Conservation (phyloP, 495 filamentous ascomycete species). For the Aspergillus bridgeri region DNA sequence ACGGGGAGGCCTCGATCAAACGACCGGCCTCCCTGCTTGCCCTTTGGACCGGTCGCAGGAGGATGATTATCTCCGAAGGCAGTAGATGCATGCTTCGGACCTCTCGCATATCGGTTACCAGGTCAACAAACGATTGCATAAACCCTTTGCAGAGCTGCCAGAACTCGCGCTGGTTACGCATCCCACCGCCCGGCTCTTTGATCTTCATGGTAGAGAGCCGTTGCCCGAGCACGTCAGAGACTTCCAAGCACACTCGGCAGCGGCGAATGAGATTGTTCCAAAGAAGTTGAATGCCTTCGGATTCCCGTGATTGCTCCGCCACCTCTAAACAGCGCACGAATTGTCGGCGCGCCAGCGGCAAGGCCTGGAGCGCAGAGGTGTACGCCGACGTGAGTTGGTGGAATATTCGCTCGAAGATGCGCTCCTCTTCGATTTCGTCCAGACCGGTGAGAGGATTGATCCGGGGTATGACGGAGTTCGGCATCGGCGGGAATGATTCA, state of each 20-base stretch:
- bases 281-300: slow-evolving; percentile 54
- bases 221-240: slow-evolving; percentile 63
- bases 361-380: slow-evolving; percentile 59
- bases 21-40: slow-evolving; percentile 70
- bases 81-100: slow-evolving; percentile 61
- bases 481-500: slow-evolving; percentile 68
- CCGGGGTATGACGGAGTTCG: slow-evolving; percentile 35
- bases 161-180: slow-evolving; percentile 72
- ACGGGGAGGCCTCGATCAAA: slow-evolving; percentile 72
- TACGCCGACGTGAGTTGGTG: slow-evolving; percentile 64
- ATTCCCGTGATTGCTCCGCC: slow-evolving; percentile 41
- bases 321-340: slow-evolving; percentile 51
- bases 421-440: slow-evolving; percentile 71
- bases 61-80: slow-evolving; percentile 61
- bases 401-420: slow-evolving; percentile 77
- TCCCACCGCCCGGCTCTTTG: slow-evolving; percentile 66
- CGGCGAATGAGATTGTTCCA: slow-evolving; percentile 69
- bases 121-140: slow-evolving; percentile 69
- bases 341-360: slow-evolving; percentile 62
- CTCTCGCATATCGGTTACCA: slow-evolving; percentile 68
- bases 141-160: slow-evolving; percentile 80
- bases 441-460: slow-evolving; percentile 51
- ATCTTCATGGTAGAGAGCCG: slow-evolving; percentile 76
- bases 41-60: slow-evolving; percentile 73
- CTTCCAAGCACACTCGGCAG: slow-evolving; percentile 58